Evolutionary conservation across 345 rosid species (phyloP).

Genomic region (Euclidium syriacum): DNA sequence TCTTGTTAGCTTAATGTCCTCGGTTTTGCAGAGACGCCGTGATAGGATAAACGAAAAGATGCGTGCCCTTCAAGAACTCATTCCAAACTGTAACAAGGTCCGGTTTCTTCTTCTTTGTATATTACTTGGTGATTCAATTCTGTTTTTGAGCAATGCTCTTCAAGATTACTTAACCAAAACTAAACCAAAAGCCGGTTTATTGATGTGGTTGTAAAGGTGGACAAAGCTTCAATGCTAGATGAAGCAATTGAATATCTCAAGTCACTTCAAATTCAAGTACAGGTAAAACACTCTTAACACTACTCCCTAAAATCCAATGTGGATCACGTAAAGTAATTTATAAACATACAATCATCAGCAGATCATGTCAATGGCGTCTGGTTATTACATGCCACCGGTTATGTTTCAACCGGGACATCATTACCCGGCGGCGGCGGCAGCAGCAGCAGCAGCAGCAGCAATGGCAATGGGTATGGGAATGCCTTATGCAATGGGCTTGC

Average conservation of each 20-base stretch:
- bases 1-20: slow-evolving; percentile 14
- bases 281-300: slow-evolving; percentile 40
- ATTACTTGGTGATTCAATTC: background rate
- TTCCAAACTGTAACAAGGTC: slow-evolving; percentile 93
- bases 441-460: slow-evolving; percentile 51
- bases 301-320: slow-evolving; percentile 2
- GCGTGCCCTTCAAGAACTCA: slow-evolving; percentile 91
- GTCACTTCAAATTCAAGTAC: slow-evolving; percentile 86
- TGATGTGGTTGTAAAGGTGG: slow-evolving; percentile 51
- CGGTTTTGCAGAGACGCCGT: slow-evolving; percentile 58
- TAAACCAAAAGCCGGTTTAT: slow-evolving; percentile 57
- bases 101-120: background rate
- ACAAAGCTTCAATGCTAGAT: slow-evolving; percentile 96
- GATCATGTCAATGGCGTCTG: slow-evolving; percentile 84
- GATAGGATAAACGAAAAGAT: slow-evolving; percentile 94
- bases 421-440: slow-evolving; percentile 49
- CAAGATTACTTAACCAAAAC: slow-evolving; percentile 95
- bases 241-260: slow-evolving; percentile 92
- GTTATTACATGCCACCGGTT: slow-evolving; percentile 72
- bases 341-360: slow-evolving; percentile 28
- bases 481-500: slow-evolving; percentile 60
- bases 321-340: background rate
- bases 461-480: slow-evolving; percentile 76
- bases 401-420: slow-evolving; percentile 67
- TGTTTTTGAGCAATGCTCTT: no score